These are phyloP conservation scores for Candolleomyces efflorescens DNA, from an alignment of 768 basidiomycete genomes.

Conservation along the genomic window DNA sequence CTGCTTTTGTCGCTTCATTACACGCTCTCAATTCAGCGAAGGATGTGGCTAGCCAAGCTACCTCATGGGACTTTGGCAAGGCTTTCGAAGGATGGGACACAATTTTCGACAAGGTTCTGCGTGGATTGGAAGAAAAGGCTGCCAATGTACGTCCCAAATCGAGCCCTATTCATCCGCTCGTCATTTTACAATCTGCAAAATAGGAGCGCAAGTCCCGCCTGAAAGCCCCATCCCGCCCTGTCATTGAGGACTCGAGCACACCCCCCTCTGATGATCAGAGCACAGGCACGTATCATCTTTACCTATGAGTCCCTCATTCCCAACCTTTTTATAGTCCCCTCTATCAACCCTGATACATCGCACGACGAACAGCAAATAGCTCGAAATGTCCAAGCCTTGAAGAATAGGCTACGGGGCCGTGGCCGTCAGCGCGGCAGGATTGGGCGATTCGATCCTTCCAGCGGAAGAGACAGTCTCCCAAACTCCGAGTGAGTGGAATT, in stretches of 20 bases:
- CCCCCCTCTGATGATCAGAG: slow-evolving; percentile 61
- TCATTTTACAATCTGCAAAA: not conserved
- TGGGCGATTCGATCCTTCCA: slow-evolving; percentile 44
- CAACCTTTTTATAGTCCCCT: slow-evolving; percentile 38
- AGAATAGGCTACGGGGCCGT: slow-evolving; percentile 75
- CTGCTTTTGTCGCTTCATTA: slow-evolving; percentile 79
- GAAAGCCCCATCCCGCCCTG: slow-evolving; percentile 34
- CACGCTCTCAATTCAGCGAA: slow-evolving; percentile 55
- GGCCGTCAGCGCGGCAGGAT: slow-evolving; percentile 56
- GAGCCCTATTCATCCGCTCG: not conserved
- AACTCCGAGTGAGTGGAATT: slow-evolving; percentile 62
- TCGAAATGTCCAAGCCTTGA: slow-evolving; percentile 86
- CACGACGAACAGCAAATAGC: slow-evolving; percentile 89
- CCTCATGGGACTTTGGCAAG: slow-evolving; percentile 64
- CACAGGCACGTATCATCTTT: slow-evolving; percentile 38
- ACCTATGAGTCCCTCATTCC: slow-evolving; percentile 24
- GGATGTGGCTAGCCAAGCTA: slow-evolving; percentile 31
- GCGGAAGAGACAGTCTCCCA: slow-evolving; percentile 57
- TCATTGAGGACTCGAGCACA: slow-evolving; percentile 34
- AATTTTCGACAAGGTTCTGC: slow-evolving; percentile 72
- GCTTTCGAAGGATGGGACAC: slow-evolving; percentile 80
- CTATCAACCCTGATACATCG: slow-evolving; percentile 37
- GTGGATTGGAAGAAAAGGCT: slow-evolving; percentile 70
- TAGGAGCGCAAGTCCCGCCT: slow-evolving; percentile 74
- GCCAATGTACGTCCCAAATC: slow-evolving; percentile 44